Conservation (phyloP, 371 early-diverging fungal genomes). For the Gilbertella persicaria region DNA sequence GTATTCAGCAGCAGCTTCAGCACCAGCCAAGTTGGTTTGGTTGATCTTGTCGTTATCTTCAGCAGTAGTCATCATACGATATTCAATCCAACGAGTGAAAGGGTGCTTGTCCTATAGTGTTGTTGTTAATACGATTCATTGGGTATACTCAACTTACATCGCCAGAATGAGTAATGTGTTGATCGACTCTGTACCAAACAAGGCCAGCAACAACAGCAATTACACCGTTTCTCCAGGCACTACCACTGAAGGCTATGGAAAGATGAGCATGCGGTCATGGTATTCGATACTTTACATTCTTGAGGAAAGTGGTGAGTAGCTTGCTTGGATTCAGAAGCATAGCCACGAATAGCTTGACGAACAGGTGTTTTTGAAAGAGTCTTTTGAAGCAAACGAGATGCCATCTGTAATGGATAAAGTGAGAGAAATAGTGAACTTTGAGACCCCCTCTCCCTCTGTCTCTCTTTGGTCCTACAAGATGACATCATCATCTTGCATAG, state of each 20-base stretch:
- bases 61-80: constrained; percentile 35
- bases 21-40: constrained; percentile 28
- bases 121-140: not conserved
- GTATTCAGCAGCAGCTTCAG: constrained; percentile 43
- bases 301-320: constrained; percentile 22
- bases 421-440: not conserved
- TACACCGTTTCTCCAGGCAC: constrained; percentile 46
- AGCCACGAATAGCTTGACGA: constrained; percentile 23
- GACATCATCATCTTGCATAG: not conserved
- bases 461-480: not conserved
- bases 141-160: constrained; percentile 19
- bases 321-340: constrained; percentile 24
- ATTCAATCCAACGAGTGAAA: constrained; percentile 49
- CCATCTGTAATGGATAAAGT: constrained; percentile 23
- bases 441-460: not conserved
- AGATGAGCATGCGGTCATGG: too few relatives aligned
- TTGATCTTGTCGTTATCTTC: constrained; percentile 36
- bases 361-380: constrained; percentile 13
- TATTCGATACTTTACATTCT: constrained; percentile 17
- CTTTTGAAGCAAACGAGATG: constrained; percentile 26
- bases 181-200: constrained; percentile 44
- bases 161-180: constrained; percentile 31
- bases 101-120: constrained; percentile 43
- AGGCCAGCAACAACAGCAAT: constrained; percentile 42
- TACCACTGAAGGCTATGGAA: constrained; percentile 33